Conservation (phyloP, 169 alveolate species). For the Sarcocystis neurona region DNA sequence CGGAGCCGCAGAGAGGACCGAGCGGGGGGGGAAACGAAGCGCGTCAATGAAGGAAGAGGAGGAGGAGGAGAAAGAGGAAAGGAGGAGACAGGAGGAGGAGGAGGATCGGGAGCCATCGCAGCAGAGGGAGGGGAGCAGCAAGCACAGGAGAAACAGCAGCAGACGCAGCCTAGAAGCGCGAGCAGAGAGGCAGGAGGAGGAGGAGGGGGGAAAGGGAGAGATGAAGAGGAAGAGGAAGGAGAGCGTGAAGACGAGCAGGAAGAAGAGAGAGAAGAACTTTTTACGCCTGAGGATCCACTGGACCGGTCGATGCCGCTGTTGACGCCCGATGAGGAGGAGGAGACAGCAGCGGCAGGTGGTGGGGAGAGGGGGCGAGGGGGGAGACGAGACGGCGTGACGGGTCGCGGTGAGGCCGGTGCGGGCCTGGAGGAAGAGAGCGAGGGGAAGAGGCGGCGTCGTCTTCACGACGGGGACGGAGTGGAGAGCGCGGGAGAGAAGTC, state of each 20-base stretch:
- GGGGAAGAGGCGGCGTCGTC: no score
- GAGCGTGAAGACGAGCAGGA: background rate
- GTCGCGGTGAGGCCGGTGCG: no score
- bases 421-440: no score
- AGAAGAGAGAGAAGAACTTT: background rate
- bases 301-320: slow-evolving; percentile 12
- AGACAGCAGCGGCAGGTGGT: background rate
- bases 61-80: slow-evolving; percentile 5
- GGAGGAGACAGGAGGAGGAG: background rate
- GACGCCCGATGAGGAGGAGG: slow-evolving; percentile 22
- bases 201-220: background rate
- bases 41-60: background rate
- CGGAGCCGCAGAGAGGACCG: background rate
- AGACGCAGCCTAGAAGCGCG: background rate
- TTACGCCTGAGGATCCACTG: slow-evolving; percentile 41
- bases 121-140: background rate
- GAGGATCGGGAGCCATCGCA: background rate
- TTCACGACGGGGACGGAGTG: no score
- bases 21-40: background rate
- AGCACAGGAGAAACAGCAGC: background rate
- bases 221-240: background rate
- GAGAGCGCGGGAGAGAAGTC: no score
- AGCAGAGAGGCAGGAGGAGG: background rate
- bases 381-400: background rate
- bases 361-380: background rate